Conservation (phyloP, 208 protist species). For the Balamuthia mandrillaris region DNA sequence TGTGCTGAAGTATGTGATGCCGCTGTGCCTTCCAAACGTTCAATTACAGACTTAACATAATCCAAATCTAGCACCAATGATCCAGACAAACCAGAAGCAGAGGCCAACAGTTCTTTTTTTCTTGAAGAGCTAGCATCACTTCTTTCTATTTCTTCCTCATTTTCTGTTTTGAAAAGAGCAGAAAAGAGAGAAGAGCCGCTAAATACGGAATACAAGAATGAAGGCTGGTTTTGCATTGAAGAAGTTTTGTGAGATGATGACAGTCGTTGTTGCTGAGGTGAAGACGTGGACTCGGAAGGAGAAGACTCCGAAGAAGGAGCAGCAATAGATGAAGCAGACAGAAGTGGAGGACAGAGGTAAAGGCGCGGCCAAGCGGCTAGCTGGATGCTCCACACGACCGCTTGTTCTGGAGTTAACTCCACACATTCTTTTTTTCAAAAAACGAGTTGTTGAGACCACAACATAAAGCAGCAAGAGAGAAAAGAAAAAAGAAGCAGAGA, state of each 20-base stretch:
- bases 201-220: constrained; percentile 5
- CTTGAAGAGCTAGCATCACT: too few relatives aligned
- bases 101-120: too few relatives aligned
- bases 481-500: too few relatives aligned
- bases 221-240: background rate
- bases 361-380: background rate
- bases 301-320: background rate
- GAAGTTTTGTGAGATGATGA: background rate
- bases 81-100: too few relatives aligned
- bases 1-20: too few relatives aligned
- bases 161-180: constrained; percentile 23
- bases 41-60: too few relatives aligned
- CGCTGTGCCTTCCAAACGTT: too few relatives aligned
- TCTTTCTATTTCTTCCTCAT: too few relatives aligned
- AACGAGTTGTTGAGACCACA: too few relatives aligned
- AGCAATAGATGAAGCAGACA: too few relatives aligned
- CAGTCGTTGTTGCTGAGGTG: background rate
- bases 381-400: constrained; percentile 29
- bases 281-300: background rate
- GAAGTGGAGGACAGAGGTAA: constrained; percentile 23
- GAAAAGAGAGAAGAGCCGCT: constrained; percentile 3
- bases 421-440: background rate
- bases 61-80: too few relatives aligned
- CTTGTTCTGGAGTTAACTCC: constrained; percentile 6
- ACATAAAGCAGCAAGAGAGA: too few relatives aligned